Conservation (phyloP, 2,329 filamentous ascomycete genomes). For the Salinomyces thailandicus region DNA sequence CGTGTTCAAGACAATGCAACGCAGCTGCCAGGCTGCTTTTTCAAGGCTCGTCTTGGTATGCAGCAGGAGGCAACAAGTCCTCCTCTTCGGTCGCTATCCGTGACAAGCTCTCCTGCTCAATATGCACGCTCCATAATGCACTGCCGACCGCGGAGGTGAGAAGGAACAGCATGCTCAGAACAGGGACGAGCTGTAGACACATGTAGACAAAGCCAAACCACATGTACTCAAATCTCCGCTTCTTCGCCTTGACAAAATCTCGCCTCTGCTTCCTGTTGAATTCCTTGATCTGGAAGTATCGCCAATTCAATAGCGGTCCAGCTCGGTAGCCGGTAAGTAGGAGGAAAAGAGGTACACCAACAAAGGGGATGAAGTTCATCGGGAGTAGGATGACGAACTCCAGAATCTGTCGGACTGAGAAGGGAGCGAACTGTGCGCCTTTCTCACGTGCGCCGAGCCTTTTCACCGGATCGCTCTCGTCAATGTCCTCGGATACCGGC, state of each 20-base stretch:
- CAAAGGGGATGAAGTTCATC: conserved; percentile 75
- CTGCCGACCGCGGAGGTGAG: conserved; percentile 77
- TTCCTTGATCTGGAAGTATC: conserved; percentile 75
- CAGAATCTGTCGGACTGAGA: conserved; percentile 79
- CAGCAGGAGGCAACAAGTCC: conserved; percentile 12
- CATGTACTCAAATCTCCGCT: conserved; percentile 69
- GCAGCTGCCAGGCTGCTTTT: too few relatives aligned
- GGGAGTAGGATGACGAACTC: conserved; percentile 61
- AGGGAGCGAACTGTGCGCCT: conserved; percentile 71
- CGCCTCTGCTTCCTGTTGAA: conserved; percentile 65
- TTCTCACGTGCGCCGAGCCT: conserved; percentile 73
- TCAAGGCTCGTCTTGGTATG: conserved; percentile 24
- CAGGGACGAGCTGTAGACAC: conserved; percentile 74
- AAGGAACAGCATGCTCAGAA: conserved; percentile 88
- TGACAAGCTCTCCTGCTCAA: conserved; percentile 51
- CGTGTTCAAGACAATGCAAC: not conserved
- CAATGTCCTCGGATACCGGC: conserved; percentile 58
- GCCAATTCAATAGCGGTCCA: conserved; percentile 80
- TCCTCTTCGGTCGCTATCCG: conserved; percentile 9
- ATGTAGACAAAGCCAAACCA: conserved; percentile 88
- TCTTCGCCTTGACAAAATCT: conserved; percentile 51
- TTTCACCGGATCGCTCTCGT: conserved; percentile 62
- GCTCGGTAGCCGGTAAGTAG: conserved; percentile 77
- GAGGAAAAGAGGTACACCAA: conserved; percentile 77
- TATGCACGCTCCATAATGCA: conserved; percentile 71